Evolutionary conservation across 345 rosid genomes (phyloP), one percentile per base, ranked within the genome.

Genomic region (Noccaea caerulescens): DNA sequence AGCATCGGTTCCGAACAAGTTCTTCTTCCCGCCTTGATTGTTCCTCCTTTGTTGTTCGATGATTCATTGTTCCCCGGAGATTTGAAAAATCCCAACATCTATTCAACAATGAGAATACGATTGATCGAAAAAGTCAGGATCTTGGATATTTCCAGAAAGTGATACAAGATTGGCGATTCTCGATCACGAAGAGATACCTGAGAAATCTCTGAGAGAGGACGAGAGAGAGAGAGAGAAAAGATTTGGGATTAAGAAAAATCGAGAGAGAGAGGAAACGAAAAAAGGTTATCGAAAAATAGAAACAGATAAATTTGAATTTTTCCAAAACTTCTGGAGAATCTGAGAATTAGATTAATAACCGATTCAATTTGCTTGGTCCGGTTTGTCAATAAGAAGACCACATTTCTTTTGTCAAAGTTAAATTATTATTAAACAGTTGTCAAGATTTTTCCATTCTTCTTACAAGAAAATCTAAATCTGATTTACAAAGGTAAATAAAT

Each of bases 1-100:
- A 86, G 80, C 39, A 65, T 42, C n/a, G 92, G 96, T 53, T 91
- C 98, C 7, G 95, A 89, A 44, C 87, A 50, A 14, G 88, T 75
- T 77, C 86, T 81, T 69, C 85, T 87, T 27, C 88, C 81, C 32
- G 75, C 73, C 57, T 81, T 84, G 39, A 75, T 75, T 7, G 77
- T 72, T 55, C 77, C 50, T 62, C 75, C 76, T 39, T 63, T 66
- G 25, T 76, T 85, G 57, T 71, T 67, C 57, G 84, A 80, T n/a
- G 83, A 71, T n/a, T 80, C 63, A 41, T 64, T 75, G 63, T 77
- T 67, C 43, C 77, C 83, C 4, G 82, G 78, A 20, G 86, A 76
- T 69, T 71, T 88, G 78, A 79, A 75, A 66, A 90, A 84, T 14
- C 88, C 96, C 55, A 92, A 90, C 93, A 92, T 77, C 57, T 76